phyloP scores from a whole-genome alignment of 2,329 filamentous ascomycete species.

The Nothopassalora personata region DNA sequence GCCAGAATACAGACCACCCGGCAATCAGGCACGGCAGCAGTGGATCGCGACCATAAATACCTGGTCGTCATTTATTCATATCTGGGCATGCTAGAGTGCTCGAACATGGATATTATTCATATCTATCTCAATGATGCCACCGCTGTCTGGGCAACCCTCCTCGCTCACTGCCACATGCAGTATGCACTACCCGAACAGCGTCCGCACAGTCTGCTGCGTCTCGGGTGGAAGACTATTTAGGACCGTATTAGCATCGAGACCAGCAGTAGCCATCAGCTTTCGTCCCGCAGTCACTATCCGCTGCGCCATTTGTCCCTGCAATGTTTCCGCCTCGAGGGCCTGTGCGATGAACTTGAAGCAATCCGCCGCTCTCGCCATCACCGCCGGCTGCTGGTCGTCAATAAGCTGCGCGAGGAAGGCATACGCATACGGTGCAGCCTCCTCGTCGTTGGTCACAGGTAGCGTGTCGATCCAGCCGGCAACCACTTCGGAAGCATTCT shows the following conservation, averaged over 20 bases:
- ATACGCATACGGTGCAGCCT: constrained; percentile 94
- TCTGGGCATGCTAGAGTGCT: not conserved
- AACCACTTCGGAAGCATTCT: constrained; percentile 69
- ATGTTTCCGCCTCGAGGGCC: constrained; percentile 82
- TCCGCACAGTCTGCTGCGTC: constrained; percentile 59
- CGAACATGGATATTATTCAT: not conserved
- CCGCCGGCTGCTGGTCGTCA: constrained; percentile 79
- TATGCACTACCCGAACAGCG: constrained; percentile 33
- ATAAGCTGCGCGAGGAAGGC: constrained; percentile 87
- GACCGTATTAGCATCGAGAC: constrained; percentile 69
- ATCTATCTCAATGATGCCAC: not conserved
- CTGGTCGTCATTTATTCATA: not conserved
- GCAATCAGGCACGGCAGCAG: too few species aligned
- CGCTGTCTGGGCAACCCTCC: not conserved
- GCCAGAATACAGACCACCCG: too few species aligned
- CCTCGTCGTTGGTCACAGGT: constrained; percentile 90
- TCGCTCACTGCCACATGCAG: not conserved
- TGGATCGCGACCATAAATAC: not conserved
- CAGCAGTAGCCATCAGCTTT: constrained; percentile 65
- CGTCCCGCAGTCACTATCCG: constrained; percentile 75
- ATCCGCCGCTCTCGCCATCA: constrained; percentile 70
- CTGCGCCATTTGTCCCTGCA: constrained; percentile 76
- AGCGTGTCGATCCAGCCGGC: constrained; percentile 86
- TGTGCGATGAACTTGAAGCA: constrained; percentile 81
- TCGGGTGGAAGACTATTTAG: constrained; percentile 71